These are phyloP conservation scores for Vachellia collinsii DNA, from an alignment of 306 rosid species.

Conservation along the genomic window DNA sequence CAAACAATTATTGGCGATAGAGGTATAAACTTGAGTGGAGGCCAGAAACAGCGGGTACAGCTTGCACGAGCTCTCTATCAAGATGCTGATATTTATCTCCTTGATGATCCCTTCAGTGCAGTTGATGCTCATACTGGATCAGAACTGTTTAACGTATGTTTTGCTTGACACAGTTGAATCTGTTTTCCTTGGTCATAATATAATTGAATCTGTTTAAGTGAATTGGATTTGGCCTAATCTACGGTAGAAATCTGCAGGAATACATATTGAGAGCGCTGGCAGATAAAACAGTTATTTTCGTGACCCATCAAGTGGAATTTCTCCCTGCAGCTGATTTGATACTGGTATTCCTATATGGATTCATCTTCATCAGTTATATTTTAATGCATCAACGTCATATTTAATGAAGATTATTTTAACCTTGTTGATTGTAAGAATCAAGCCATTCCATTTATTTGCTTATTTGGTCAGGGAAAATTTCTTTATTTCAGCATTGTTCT, in stretches of 20 bases:
- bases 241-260: constrained; percentile 71
- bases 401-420: not conserved
- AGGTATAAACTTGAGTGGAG: constrained; percentile 98
- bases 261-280: constrained; percentile 89
- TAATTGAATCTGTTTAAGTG: constrained; percentile 36
- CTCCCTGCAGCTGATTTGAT: constrained; percentile 91
- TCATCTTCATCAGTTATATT: constrained; percentile 34
- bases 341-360: constrained; percentile 64
- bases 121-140: constrained; percentile 99
- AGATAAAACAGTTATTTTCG: constrained; percentile 85
- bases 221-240: constrained; percentile 44
- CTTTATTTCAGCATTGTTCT: not conserved
- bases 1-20: constrained; percentile 98
- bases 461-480: not conserved
- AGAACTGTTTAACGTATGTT: constrained; percentile 64
- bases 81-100: constrained; percentile 95
- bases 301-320: constrained; percentile 99
- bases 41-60: constrained; percentile 99
- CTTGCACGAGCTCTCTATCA: constrained; percentile 99
- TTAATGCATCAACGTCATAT: constrained; percentile 30
- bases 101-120: constrained; percentile 98
- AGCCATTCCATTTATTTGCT: not conserved
- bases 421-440: not conserved
- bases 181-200: constrained; percentile 5
- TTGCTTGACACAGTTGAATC: constrained; percentile 33